Evolutionary conservation across 768 basidiomycete genomes (phyloP).

Genomic region (Mycena rebaudengoi): DNA sequence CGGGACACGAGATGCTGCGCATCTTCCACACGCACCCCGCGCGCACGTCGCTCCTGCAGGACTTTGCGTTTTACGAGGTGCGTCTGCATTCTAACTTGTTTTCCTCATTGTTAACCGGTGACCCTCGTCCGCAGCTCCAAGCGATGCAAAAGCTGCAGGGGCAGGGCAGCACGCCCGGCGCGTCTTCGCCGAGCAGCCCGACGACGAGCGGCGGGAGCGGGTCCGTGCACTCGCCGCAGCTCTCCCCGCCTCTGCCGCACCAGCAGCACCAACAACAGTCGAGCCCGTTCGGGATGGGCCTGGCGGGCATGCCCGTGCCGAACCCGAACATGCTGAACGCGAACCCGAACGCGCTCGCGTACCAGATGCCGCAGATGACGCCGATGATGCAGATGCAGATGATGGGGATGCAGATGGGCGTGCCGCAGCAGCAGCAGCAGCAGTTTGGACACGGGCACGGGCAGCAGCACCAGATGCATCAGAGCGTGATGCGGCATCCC

Average conservation of each 20-base stretch:
- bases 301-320: too few species aligned
- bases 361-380: constrained; percentile 64
- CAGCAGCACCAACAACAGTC: constrained; percentile 55
- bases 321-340: too few species aligned
- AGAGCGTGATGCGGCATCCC: constrained; percentile 85
- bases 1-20: constrained; percentile 94
- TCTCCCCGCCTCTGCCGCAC: constrained; percentile 47
- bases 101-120: neutral
- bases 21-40: constrained; percentile 96
- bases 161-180: constrained; percentile 34
- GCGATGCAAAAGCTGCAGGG: constrained; percentile 79
- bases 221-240: constrained; percentile 50
- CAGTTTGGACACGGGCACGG: constrained; percentile 61
- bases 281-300: constrained; percentile 53
- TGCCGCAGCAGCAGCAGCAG: constrained; percentile 59
- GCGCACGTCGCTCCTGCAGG: constrained; percentile 91
- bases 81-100: constrained; percentile 29
- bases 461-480: constrained; percentile 77
- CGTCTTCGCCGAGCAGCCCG: constrained; percentile 48
- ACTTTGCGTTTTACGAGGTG: constrained; percentile 93
- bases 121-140: constrained; percentile 66
- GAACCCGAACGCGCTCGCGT: constrained; percentile 61
- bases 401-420: constrained; percentile 64
- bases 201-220: constrained; percentile 44
- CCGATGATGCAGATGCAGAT: constrained; percentile 73